Percentiles rank a stretch among this genome's conserved stretches.
Evolutionary conservation across 306 rosid genomes (phyloP).

Genomic region (Echinosophora koreensis): DNA sequence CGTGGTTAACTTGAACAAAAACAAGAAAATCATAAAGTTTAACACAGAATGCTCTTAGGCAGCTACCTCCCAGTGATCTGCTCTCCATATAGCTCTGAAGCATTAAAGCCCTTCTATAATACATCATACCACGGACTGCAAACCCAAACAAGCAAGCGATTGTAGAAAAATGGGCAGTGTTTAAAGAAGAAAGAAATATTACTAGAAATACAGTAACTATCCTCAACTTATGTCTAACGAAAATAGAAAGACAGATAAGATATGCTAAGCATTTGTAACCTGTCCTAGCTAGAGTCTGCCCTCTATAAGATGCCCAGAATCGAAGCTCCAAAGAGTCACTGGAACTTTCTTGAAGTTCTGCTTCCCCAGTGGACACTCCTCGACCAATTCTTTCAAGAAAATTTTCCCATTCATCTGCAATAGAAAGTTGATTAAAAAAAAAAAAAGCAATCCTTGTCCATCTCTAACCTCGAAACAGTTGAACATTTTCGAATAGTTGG

Average conservation of each 20-base stretch:
- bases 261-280: constrained; percentile 56
- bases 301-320: constrained; percentile 95
- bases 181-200: constrained; percentile 11
- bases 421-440: constrained; percentile 13
- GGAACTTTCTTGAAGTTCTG: constrained; percentile 76
- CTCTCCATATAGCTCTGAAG: constrained; percentile 88
- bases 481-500: background rate
- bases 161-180: constrained; percentile 19
- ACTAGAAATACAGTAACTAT: constrained; percentile 10
- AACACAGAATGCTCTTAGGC: constrained; percentile 13
- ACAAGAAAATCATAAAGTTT: constrained; percentile 16
- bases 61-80: constrained; percentile 83
- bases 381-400: constrained; percentile 94
- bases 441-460: constrained; percentile 1
- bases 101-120: constrained; percentile 96
- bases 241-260: constrained; percentile 15
- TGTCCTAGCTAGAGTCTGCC: constrained; percentile 99
- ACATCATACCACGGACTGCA: constrained; percentile 99
- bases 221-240: constrained; percentile 15
- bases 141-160: constrained; percentile 42
- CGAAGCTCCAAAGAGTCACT: constrained; percentile 92
- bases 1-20: constrained; percentile 29
- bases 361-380: constrained; percentile 71
- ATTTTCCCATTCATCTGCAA: constrained; percentile 93
- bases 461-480: constrained; percentile 12